phyloP scores from a whole-genome alignment of 306 rosid species.

The Quercus gilva region DNA sequence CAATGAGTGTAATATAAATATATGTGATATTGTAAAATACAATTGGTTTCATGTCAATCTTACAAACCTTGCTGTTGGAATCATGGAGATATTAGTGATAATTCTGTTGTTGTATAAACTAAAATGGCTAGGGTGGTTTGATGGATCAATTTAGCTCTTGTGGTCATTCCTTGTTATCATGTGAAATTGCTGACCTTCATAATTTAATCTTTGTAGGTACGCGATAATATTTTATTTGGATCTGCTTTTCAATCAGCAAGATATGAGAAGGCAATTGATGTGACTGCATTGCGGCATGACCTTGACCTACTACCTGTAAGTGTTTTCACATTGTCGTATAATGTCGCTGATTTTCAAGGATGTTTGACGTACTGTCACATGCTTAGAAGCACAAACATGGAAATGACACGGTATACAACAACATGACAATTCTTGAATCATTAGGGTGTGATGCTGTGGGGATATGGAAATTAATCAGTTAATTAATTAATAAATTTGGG shows the following conservation, averaged over 20 bases:
- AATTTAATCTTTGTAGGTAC: constrained; percentile 51
- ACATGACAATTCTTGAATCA: too few species aligned
- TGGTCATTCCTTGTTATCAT: neutral
- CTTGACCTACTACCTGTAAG: constrained; percentile 75
- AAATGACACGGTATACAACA: too few species aligned
- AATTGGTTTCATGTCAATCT: neutral
- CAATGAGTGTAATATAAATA: neutral
- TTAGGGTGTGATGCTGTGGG: too few species aligned
- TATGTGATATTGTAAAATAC: neutral
- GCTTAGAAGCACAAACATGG: too few species aligned
- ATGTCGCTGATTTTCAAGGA: neutral
- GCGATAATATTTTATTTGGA: constrained; percentile 83
- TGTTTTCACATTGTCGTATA: constrained; percentile 22
- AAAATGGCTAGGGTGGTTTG: neutral
- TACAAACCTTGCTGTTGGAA: neutral
- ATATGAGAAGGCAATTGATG: constrained; percentile 67
- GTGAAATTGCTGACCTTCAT: neutral
- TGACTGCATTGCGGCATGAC: constrained; percentile 72
- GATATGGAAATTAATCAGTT: too few species aligned
- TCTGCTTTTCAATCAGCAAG: constrained; percentile 56
- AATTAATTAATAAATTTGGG: too few species aligned
- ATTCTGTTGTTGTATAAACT: neutral
- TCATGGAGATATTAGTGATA: neutral
- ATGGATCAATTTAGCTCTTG: neutral
- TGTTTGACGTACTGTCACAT: neutral